Base-by-base conservation (phyloP, 1,284 basidiomycete species). In the Ustilago shanxiensis region DNA sequence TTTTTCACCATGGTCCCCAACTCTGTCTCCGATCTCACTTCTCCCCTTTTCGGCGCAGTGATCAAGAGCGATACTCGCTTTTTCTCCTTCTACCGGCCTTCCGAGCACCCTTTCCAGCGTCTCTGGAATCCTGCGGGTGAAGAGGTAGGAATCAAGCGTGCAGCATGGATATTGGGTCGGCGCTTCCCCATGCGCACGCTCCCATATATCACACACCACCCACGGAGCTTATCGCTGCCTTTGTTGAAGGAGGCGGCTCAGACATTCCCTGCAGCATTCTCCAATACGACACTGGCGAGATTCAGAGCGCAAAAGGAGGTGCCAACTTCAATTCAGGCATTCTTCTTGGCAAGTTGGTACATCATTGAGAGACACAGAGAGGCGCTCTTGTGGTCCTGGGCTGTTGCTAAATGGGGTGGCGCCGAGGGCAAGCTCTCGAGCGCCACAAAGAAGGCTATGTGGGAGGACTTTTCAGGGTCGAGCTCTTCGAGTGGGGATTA, bases 201-300 rank as follows among this genome's bases (percentile, higher is more conserved):
- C 11, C 66, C 88, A 7, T 88, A 88, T 72, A 83, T 88, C 50
- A 82, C 84, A 14, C 88, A 88, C 72, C 85, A 88, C 56, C 87
- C 86, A 22, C 85, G 87, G 51, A 71, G 83, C 31, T 72, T 86
- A 26, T 86, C 85, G 18, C 66, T 85, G 31, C 73, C 86, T 3
- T 69, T 88, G 52, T 69, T 87, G 11, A 80, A 65, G 22, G 75
- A 78, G 49, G 63, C 77, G 1, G 66, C 74, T 5, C 60, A 77
- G 53, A 74, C 72, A 6, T 81, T 71, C 26, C 72, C 73, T 10
- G 63, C 56, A n/a, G 65, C 67, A 3, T 72, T 81, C 26, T 14
- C 31, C 24, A 45, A 70, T 31, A 73, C 79, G 33, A 67, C 72
- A 7, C 31, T 66, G n/a, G 60, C 69, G 22, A 58, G 80, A n/a